These are phyloP conservation scores for Epichloe bromicola DNA, from an alignment of 2,329 filamentous ascomycete genomes.

Conservation along the genomic window DNA sequence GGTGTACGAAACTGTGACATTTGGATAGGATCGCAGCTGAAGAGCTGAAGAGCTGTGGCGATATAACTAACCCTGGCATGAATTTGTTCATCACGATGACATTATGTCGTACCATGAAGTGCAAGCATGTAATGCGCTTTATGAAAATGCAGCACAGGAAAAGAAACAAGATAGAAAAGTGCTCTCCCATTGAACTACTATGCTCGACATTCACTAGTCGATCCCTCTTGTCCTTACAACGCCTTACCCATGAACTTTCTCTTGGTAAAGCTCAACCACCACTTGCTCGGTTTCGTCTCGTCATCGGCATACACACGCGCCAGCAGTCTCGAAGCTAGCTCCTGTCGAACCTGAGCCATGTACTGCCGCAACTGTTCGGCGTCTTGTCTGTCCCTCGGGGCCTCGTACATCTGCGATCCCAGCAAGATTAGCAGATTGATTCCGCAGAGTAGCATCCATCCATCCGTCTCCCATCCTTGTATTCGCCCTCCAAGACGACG, in stretches of 20 bases:
- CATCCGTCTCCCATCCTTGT: no score
- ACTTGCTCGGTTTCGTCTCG: constrained; percentile 63
- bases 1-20: not conserved
- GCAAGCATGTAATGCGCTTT: no score
- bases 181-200: not conserved
- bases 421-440: not conserved
- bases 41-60: not conserved
- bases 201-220: not conserved
- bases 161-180: not conserved
- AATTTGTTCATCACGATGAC: not conserved
- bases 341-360: constrained; percentile 83
- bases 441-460: not conserved
- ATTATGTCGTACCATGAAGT: no score
- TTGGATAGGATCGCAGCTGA: not conserved
- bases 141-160: no score
- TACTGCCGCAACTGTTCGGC: constrained; percentile 83
- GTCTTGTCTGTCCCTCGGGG: constrained; percentile 74
- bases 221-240: constrained; percentile 36
- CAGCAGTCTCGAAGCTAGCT: constrained; percentile 71
- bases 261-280: constrained; percentile 98
- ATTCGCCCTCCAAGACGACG: no score
- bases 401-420: constrained; percentile 60
- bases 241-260: constrained; percentile 99
- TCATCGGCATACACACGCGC: constrained; percentile 76
- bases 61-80: not conserved